Conservation (phyloP, 2,329 filamentous ascomycete genomes). For the Fusarium buxicola region DNA sequence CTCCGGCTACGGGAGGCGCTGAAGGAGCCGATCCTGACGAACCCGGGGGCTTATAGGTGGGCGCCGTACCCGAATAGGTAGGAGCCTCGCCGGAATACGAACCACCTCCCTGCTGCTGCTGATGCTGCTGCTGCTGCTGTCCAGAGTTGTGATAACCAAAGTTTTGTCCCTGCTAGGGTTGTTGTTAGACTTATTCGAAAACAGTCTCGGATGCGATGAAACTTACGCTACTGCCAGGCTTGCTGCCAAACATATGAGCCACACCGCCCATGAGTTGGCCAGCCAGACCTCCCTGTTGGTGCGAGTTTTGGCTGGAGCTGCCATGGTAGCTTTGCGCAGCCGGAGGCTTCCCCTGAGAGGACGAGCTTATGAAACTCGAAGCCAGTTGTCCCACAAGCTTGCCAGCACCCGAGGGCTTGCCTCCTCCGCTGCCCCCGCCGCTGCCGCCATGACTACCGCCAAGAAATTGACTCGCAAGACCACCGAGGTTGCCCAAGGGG, state of each 20-base stretch:
- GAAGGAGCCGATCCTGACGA: conserved; percentile 45
- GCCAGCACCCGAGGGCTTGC: conserved; percentile 57
- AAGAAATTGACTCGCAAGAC: conserved; percentile 61
- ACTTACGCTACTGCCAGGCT: conserved; percentile 53
- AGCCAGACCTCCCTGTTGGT: conserved; percentile 61
- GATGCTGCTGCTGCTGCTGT: conserved; percentile 55
- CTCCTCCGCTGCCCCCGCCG: conserved; percentile 50
- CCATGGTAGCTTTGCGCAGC: conserved; percentile 62
- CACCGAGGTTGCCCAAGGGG: conserved; percentile 54
- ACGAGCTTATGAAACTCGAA: conserved; percentile 65
- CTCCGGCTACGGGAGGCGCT: conserved; percentile 39
- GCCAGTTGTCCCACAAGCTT: conserved; percentile 69
- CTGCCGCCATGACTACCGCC: conserved; percentile 48
- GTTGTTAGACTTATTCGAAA: conserved; percentile 23
- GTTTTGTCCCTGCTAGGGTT: conserved; percentile 59
- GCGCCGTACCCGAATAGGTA: conserved; percentile 70
- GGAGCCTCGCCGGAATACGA: conserved; percentile 70
- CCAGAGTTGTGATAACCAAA: conserved; percentile 73
- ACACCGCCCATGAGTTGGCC: conserved; percentile 67
- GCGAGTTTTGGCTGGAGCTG: conserved; percentile 54
- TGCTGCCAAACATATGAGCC: conserved; percentile 64
- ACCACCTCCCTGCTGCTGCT: conserved; percentile 41
- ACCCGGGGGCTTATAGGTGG: conserved; percentile 57
- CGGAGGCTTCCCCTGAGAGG: conserved; percentile 58
- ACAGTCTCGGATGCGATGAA: background rate